phyloP scores from a whole-genome alignment of 148 eudicot genomes.

The Fallopia convolvulus region DNA sequence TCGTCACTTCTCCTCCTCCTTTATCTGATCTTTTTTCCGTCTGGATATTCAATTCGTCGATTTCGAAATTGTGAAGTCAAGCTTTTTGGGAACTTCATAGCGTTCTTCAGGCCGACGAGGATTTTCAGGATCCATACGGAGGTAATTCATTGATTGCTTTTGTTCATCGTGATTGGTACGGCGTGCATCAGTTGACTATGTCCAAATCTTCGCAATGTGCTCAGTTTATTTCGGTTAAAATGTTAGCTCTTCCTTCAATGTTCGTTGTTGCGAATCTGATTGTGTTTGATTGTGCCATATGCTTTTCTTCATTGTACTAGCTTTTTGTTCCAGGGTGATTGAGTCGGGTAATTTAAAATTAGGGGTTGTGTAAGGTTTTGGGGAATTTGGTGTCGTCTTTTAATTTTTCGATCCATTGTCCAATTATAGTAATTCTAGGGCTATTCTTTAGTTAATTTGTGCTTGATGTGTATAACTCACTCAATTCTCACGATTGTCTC shows the following conservation, averaged over 20 bases:
- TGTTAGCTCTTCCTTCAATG: not conserved
- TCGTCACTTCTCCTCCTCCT: not conserved
- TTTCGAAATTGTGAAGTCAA: not conserved
- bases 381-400: not conserved
- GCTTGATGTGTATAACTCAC: not conserved
- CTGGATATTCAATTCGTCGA: not conserved
- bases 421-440: not conserved
- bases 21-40: not conserved
- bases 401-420: not conserved
- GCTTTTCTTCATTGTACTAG: not conserved
- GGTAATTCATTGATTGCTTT: constrained; percentile 5
- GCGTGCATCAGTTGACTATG: not conserved
- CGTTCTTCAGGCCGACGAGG: not conserved
- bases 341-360: not conserved
- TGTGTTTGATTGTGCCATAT: not conserved
- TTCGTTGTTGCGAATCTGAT: not conserved
- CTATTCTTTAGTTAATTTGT: not conserved
- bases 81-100: not conserved
- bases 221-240: too few species aligned
- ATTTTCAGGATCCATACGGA: not conserved
- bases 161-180: not conserved
- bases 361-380: not conserved
- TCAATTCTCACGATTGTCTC: not conserved
- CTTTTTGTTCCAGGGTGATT: not conserved
- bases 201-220: not conserved